phyloP scores from a whole-genome alignment of 768 basidiomycete species.

The Heimioporus sp. region DNA sequence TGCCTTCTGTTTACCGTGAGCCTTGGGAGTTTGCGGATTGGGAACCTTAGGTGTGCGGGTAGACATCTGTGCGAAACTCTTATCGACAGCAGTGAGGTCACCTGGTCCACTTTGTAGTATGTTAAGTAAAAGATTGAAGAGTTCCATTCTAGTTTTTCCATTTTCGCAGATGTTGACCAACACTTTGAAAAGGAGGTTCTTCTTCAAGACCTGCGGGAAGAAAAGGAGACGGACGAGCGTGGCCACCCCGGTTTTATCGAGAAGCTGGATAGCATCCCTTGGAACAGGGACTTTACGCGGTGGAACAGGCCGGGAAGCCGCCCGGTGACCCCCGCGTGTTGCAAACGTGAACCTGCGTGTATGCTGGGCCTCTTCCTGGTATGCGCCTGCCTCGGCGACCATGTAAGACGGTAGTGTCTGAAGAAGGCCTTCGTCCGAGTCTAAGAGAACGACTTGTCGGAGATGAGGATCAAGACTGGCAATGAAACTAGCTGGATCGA shows the following conservation, averaged over 20 bases:
- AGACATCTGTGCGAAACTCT: conserved; percentile 90
- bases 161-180: conserved; percentile 97
- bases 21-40: conserved; percentile 38
- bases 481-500: conserved; percentile 89
- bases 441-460: conserved; percentile 87
- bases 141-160: conserved; percentile 81
- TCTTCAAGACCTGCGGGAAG: conserved; percentile 90
- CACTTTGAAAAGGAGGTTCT: conserved; percentile 82
- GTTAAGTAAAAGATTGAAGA: conserved; percentile 91
- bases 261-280: conserved; percentile 89
- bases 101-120: conserved; percentile 95
- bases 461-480: conserved; percentile 88
- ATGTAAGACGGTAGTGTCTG: conserved; percentile 81
- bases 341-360: conserved; percentile 34
- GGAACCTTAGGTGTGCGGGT: conserved; percentile 60
- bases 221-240: conserved; percentile 90
- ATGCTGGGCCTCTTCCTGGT: conserved; percentile 53
- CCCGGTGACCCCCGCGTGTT: conserved; percentile 27
- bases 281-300: conserved; percentile 52
- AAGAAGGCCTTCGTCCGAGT: conserved; percentile 83
- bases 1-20: conserved; percentile 69
- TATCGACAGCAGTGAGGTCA: conserved; percentile 88
- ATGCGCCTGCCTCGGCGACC: conserved; percentile 77
- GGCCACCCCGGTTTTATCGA: conserved; percentile 88
- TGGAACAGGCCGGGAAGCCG: conserved; percentile 25